Conservation (phyloP, 2,329 filamentous ascomycete genomes). For the Hirsutella minnesotensis region DNA sequence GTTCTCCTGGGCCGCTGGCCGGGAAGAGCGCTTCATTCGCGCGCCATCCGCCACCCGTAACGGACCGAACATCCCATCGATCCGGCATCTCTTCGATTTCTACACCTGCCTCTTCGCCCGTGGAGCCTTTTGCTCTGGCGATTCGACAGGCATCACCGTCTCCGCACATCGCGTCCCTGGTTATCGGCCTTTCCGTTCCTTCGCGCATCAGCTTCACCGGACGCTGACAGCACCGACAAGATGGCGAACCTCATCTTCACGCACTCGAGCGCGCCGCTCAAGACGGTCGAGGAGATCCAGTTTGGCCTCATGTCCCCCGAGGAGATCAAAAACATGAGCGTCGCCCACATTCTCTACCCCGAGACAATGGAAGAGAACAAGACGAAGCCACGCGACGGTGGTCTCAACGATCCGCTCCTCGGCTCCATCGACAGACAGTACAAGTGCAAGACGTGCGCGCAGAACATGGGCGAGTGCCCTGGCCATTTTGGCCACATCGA, state of each 20-base stretch:
- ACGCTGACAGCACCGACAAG: slow-evolving; percentile 25
- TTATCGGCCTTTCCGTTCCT: slow-evolving; percentile 9
- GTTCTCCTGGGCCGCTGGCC: slow-evolving; percentile 35
- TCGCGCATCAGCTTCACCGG: slow-evolving; percentile 2
- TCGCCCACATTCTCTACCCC: slow-evolving; percentile 91
- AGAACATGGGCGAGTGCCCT: slow-evolving; percentile 90
- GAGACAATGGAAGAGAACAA: slow-evolving; percentile 98
- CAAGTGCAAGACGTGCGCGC: slow-evolving; percentile 91
- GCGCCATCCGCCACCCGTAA: slow-evolving; percentile 27
- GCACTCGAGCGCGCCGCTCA: slow-evolving; percentile 89
- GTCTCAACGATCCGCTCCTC: slow-evolving; percentile 89
- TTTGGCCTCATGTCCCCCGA: slow-evolving; percentile 96
- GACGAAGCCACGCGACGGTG: slow-evolving; percentile 78
- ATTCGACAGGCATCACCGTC: slow-evolving; percentile 5
- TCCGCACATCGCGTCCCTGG: slow-evolving; percentile 7
- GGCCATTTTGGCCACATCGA: slow-evolving; percentile 99
- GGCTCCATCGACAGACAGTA: slow-evolving; percentile 93
- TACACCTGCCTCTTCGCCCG: slow-evolving; percentile 8
- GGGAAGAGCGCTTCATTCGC: slow-evolving; percentile 29
- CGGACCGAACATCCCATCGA: slow-evolving; percentile 21
- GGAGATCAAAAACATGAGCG: slow-evolving; percentile 98
- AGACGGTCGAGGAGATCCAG: slow-evolving; percentile 97
- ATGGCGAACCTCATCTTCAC: slow-evolving; percentile 91
- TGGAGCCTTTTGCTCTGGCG: slow-evolving; percentile 9
- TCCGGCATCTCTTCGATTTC: slow-evolving; percentile 7